Evolutionary conservation across 2,329 filamentous ascomycete species (phyloP).

Genomic region (Fusarium circinatum): DNA sequence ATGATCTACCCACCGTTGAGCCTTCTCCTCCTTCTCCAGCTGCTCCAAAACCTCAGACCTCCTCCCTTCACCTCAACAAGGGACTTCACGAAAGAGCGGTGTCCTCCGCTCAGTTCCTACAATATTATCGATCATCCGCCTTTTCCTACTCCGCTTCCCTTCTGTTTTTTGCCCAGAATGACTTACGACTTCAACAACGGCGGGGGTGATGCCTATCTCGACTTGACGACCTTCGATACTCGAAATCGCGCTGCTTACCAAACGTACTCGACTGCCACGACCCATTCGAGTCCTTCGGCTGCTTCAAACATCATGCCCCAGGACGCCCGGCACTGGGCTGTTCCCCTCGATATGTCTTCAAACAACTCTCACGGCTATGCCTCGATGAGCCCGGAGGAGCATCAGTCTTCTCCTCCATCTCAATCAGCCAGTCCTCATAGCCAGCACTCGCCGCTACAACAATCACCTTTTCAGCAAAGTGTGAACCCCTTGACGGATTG

Average conservation of each 20-base stretch:
- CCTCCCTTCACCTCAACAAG: constrained; percentile 44
- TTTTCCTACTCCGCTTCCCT: constrained; percentile 46
- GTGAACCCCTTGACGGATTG: constrained; percentile 68
- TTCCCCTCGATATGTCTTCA: constrained; percentile 64
- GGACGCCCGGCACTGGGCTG: constrained; percentile 57
- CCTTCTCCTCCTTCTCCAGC: constrained; percentile 42
- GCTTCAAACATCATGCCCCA: constrained; percentile 49
- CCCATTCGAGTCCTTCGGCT: constrained; percentile 48
- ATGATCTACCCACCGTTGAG: constrained; percentile 41
- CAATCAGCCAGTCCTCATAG: constrained; percentile 63
- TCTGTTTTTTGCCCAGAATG: constrained; percentile 55
- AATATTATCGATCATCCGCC: constrained; percentile 48
- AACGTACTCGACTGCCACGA: constrained; percentile 42
- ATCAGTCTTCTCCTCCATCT: constrained; percentile 60
- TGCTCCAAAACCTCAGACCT: constrained; percentile 47
- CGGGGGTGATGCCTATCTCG: constrained; percentile 68
- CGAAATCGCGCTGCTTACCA: constrained; percentile 62
- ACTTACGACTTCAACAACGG: constrained; percentile 70
- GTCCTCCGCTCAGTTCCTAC: constrained; percentile 52
- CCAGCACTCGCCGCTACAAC: constrained; percentile 61
- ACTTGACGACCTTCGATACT: constrained; percentile 67
- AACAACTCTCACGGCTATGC: constrained; percentile 56
- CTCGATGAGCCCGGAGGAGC: constrained; percentile 62
- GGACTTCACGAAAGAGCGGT: constrained; percentile 57
- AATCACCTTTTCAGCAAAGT: constrained; percentile 64